Base-by-base conservation (phyloP, 2,329 filamentous ascomycete species). In the Colletotrichum sp. region DNA sequence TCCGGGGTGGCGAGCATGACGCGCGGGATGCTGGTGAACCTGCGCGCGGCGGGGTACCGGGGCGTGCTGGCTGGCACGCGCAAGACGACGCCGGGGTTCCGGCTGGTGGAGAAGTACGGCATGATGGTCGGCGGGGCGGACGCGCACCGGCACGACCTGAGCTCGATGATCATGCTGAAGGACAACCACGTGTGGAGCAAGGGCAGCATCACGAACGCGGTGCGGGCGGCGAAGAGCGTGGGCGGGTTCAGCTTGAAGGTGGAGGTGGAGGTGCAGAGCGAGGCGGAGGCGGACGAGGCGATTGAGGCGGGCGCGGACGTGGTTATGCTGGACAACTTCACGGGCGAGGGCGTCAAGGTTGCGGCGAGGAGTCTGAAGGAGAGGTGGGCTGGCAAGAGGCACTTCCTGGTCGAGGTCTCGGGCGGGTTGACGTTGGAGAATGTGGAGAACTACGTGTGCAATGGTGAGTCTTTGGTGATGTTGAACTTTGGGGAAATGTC, bases 101-200 rank as follows among this genome's bases (percentile, higher is more conserved):
- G 97, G 13, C 88, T 99, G 6, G 96, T 99, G 12, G 97, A 99
- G 86, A 99, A 99, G 87, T 99, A 99, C 85, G 97, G 96, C 80
- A 98, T 99, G 94, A 88, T 98, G 26, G 94, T 98, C 18, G 97
- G 96, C 72, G 97, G 97, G 13, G 96, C 95, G 18, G 97, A 99
- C 85, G 92, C 93, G 4, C 97, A 99, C 85, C 90, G 97, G 36
- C 95, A 98, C 86, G 97, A 99, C 84, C 89, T 99, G 72, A 95
- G 93, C 84, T 92, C 93, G 78, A 99, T 99, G 97, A 96, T 96
- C 72, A 99, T 99, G 97, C 90, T 99, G 79, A 99, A 99, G 88
- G 97, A 99, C 86, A 99, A 99, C 86, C 97, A 99, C 86, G 94
- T 99, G 73, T 98, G 96, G 94, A 95, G 95, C 77, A 93, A 94